Base-by-base conservation (phyloP, 2,329 filamentous ascomycete genomes). In the Colletotrichum gigasporum region DNA sequence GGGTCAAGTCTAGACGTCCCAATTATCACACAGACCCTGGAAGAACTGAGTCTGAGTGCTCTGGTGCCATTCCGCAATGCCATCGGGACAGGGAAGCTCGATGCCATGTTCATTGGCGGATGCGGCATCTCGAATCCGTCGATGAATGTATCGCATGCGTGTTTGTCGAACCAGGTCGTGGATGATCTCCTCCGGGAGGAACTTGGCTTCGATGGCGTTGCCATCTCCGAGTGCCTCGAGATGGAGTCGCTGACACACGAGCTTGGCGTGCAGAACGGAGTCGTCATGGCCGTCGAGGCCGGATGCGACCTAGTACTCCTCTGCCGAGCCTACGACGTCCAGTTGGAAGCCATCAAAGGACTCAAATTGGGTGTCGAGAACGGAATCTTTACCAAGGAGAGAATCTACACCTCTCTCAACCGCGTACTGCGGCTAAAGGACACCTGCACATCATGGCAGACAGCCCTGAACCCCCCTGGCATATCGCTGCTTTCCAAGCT, bases 161-260 rank as follows among this genome's bases (percentile, higher is more conserved):
- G 93, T 74, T 82, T 98, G 3, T 96, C 93, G 0, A 91, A 97
- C 70, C 93, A 97, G 75, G 93, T 98, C 1, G 94, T 98, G 3
- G 92, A 97, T 72, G 93, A 96, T 63, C 80, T 97, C 20, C 82
- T 98, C 3, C 87, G 95, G n/a, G 91, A 91, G 64, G 94, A 97
- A 69, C 85, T 98, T 22, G 91, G 91, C 2, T 98, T 98, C 71
- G 87, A 93, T 51, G 95, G 95, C 1, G 94, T 98, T 2, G 94
- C 96, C 22, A 93, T 98, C 51, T 97, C 94, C 0, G 95, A 98
- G 74, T 98, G 95, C 69, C 80, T 98, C 7, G 95, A 97, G 75
- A 98, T 98, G 95, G 94, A 97, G 73, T 94, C 94, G 0, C 85
- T 98, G 8, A 96, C 93, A 68, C 93, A 97, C 73, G 96, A 97